Base-by-base conservation (phyloP, 306 rosid genomes). In the Medicago truncatula region DNA sequence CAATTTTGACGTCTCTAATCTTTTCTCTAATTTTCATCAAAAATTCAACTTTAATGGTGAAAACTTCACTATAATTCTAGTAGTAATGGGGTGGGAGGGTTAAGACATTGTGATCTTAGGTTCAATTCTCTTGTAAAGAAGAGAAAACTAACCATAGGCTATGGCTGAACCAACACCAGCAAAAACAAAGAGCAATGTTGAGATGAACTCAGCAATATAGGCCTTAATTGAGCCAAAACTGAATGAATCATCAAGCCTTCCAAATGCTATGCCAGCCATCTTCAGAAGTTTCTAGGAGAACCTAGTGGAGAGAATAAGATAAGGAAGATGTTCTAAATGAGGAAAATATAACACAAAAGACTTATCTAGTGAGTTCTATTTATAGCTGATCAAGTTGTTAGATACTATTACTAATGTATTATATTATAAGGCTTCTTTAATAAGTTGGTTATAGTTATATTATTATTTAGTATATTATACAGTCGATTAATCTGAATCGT, bases 161-260 rank as follows among this genome's bases (percentile, higher is more conserved):
- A 93, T 85, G 78, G 92, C 93, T 21, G 91, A 93, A 41, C 98
- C 98, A 83, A 91, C 92, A 71, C 96, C 97, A 6, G 97, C 97
- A 71, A 93, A 93, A 78, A 93, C 96, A 79, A 91, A 93, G 85
- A 93, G 80, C 83, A 93, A 84, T 58, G 98, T 93, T 58, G 97
- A 93, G 83, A 89, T 84, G 92, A 93, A 93, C 90, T 93, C 97
- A 31, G 96, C 93, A 78, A 93, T 47, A 77, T 93, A 93, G 74
- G 98, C 93, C 75, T 83, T 93, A 31, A 87, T 54, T 62, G 98
- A 91, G 71, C 73, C 77, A 9, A 88, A 53, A 63, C 89, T 89
- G 74, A 93, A 91, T 14, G 98, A 85, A 88, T 93, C 98, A 79
- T 85, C 87, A 6, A 83, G 85, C 14, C 93, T 87, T 63, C 98